These are phyloP conservation scores for Myotisia sp. DNA, from an alignment of 2,329 filamentous ascomycete species.

Conservation along the genomic window DNA sequence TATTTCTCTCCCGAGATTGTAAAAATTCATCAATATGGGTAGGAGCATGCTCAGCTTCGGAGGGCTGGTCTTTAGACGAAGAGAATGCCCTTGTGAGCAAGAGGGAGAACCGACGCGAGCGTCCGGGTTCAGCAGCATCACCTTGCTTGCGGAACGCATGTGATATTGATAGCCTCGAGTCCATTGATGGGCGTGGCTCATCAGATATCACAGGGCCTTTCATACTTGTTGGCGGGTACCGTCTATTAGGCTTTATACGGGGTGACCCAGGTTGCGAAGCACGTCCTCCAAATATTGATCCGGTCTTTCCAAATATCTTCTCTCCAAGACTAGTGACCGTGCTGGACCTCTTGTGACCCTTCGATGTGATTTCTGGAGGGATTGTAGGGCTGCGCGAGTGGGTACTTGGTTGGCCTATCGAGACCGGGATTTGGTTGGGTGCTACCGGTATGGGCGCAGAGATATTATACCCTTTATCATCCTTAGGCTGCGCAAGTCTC, in stretches of 20 bases:
- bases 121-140: constrained; percentile 48
- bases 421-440: constrained; percentile 36
- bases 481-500: constrained; percentile 68
- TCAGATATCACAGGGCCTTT: constrained; percentile 40
- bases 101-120: constrained; percentile 56
- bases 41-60: constrained; percentile 26
- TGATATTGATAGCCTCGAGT: constrained; percentile 60
- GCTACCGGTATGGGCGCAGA: constrained; percentile 50
- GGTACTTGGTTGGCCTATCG: constrained; percentile 47
- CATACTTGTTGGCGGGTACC: constrained; percentile 89
- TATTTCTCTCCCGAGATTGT: constrained; percentile 12
- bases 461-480: constrained; percentile 54
- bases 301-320: constrained; percentile 66
- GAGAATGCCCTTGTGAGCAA: constrained; percentile 40
- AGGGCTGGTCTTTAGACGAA: constrained; percentile 39
- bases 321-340: constrained; percentile 70
- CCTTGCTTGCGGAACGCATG: constrained; percentile 57
- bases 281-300: constrained; percentile 59
- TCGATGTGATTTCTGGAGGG: constrained; percentile 33
- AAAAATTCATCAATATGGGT: constrained; percentile 23
- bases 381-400: constrained; percentile 44
- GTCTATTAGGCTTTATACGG: constrained; percentile 39
- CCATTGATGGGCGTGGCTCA: constrained; percentile 51
- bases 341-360: constrained; percentile 53
- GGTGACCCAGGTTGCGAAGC: constrained; percentile 21